Percentiles rank a stretch among this genome's conserved stretches.
phyloP scores from a whole-genome alignment of 2,329 filamentous ascomycete genomes.

The Iodosphaeria phyllophila region DNA sequence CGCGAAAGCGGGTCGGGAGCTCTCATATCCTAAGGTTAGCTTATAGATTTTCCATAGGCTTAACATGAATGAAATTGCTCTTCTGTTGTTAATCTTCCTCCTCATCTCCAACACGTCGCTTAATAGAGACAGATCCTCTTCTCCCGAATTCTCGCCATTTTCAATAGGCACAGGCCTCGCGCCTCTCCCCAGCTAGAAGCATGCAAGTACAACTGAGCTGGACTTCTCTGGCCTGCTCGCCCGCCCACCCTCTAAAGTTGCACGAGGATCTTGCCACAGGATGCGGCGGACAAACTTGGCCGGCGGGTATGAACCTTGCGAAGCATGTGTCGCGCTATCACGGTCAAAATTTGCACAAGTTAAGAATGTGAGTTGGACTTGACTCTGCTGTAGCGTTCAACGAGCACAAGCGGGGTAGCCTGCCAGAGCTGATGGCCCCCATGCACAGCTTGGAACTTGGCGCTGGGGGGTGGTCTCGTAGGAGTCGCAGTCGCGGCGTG shows the following conservation, averaged over 20 bases:
- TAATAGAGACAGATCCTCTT: too few species aligned
- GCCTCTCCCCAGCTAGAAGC: conserved; percentile 41
- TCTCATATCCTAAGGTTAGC: too few species aligned
- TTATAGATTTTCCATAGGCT: too few species aligned
- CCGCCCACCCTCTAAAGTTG: conserved; percentile 50
- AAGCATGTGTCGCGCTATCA: conserved; percentile 72
- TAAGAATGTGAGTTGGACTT: conserved; percentile 48
- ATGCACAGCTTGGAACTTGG: conserved; percentile 64
- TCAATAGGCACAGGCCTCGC: conserved; percentile 33
- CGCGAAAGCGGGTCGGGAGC: too few species aligned
- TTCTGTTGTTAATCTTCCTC: too few species aligned
- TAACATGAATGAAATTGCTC: too few species aligned
- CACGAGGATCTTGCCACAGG: conserved; percentile 75
- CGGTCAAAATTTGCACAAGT: conserved; percentile 37
- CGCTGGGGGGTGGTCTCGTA: conserved; percentile 76
- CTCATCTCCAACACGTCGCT: too few species aligned
- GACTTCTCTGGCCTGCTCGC: conserved; percentile 59
- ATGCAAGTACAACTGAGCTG: conserved; percentile 28
- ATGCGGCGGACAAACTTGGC: conserved; percentile 89
- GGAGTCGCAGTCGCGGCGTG: conserved; percentile 43
- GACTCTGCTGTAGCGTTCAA: conserved; percentile 1
- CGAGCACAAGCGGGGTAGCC: neutral
- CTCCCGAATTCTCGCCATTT: conserved; percentile 30
- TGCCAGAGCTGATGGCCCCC: neutral
- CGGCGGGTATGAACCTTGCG: conserved; percentile 73